A percentile compares a stretch with the other conserved stretches of the same genome.
Evolutionary conservation across 345 rosid species (phyloP).

Genomic region (Sapria himalayana): DNA sequence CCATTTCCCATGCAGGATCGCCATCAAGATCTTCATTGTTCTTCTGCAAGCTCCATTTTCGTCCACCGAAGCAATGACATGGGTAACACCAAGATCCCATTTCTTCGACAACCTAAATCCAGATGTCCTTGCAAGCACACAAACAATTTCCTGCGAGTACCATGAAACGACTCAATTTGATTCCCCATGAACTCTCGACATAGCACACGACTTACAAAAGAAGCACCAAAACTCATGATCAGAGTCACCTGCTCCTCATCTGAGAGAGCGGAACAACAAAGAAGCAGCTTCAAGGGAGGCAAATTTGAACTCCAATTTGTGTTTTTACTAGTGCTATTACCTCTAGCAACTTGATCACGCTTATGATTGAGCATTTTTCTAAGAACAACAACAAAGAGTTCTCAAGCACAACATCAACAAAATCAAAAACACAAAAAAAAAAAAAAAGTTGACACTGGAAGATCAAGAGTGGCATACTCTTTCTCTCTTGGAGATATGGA

Average conservation of each 20-base stretch:
- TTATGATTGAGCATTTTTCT: constrained; percentile 17
- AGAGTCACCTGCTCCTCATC: constrained; percentile 39
- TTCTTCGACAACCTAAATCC: constrained; percentile 32
- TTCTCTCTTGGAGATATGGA: constrained; percentile 14
- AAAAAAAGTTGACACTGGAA: too few species aligned
- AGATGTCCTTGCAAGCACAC: constrained; percentile 31
- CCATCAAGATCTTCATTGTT: constrained; percentile 65
- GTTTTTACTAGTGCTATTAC: constrained; percentile 8
- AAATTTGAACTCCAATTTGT: constrained; percentile 14
- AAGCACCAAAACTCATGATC: background rate
- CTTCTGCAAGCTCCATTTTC: constrained; percentile 78
- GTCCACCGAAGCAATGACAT: constrained; percentile 58
- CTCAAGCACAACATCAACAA: background rate
- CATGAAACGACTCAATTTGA: background rate
- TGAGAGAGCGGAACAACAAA: constrained; percentile 73
- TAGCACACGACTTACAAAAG: too few species aligned
- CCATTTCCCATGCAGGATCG: constrained; percentile 87
- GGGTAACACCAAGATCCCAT: constrained; percentile 59
- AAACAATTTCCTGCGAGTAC: constrained; percentile 37
- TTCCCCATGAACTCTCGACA: too few species aligned
- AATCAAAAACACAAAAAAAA: too few species aligned
- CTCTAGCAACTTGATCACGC: constrained; percentile 14
- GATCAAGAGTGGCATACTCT: constrained; percentile 23
- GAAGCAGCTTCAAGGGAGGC: constrained; percentile 23
- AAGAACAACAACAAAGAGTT: constrained; percentile 6